Evolutionary conservation across 306 rosid genomes (phyloP), one percentile per base, ranked within the genome.

Genomic region (Dryas octopetala): DNA sequence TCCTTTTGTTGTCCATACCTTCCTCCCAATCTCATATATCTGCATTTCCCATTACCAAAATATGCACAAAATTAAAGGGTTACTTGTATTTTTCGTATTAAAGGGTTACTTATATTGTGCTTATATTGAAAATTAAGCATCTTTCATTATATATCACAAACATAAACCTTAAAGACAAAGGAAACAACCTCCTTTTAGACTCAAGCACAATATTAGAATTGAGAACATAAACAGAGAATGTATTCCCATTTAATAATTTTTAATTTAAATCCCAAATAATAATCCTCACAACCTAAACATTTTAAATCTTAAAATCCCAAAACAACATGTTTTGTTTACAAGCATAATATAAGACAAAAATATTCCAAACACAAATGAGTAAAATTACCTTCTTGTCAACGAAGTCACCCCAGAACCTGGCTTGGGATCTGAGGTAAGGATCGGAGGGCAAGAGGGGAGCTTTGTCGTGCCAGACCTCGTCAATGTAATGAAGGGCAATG

Each of bases 331-430:
- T n/a, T n/a, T n/a, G n/a, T n/a, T n/a, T n/a, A n/a, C n/a, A n/a
- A n/a, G n/a, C n/a, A n/a, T n/a, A n/a, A n/a, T n/a, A n/a, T n/a
- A n/a, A n/a, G n/a, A n/a, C n/a, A n/a, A n/a, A n/a, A n/a, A n/a
- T n/a, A n/a, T 6, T 87, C 81, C 41, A 52, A 57, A 11, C 8
- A 45, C 28, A 11, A 43, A 52, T 3, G 62, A 0, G 32, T 45
- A 28, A 50, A 4, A 52, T 0, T 1, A 76, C 86, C 89, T 85
- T 88, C 48, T 57, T 83, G 45, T 85, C 83, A 47, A 79, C 76
- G 28, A 13, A 86, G n/a, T 84, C 84, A 53, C 79, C 86, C 89
- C 87, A 85, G 65, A 83, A 88, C 15, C 86, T 78, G 32, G 83
- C 84, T 4, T 86, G 87, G 19, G 89, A 81, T 79, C 81, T 81